Evolutionary conservation across 2,329 filamentous ascomycete genomes (phyloP), one percentile per base, ranked within the genome.

Genomic region (Cytospora piceae): DNA sequence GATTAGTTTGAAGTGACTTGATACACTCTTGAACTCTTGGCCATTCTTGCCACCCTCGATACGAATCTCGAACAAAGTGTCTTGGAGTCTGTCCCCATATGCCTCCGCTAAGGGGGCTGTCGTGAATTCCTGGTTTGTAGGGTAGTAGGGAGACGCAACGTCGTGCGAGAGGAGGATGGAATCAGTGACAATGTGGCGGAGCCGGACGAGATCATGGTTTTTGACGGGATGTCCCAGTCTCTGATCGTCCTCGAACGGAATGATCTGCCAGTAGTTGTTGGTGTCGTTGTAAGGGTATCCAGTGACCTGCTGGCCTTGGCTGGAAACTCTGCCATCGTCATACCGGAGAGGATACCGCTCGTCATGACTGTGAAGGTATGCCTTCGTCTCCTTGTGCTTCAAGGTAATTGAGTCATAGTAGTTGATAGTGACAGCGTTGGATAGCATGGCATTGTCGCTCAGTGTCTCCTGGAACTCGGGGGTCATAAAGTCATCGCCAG

Each of bases 71-170:
- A 99, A 99, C 12, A 97, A 80, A 0, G 94, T 97, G 70, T 99
- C 95, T 70, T 96, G 94, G 74, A 86, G 87, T 52, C 94, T 90
- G 53, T 86, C 83, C 39, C 87, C 90, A 65, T 88, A 83, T 3
- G 91, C 93, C 42, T 94, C 87, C 51, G 92, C 91, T 1, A 85
- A 72, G 15, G 87, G 78, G 8, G 94, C 89, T 17, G 93, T 93
- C 20, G 95, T 98, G 75, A 99, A 99, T 76, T 99, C 95, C 78
- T 99, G 95, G 83, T 99, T 99, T 68, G 95, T 99, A 5, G 95
- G 94, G 77, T 89, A 96, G 81, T 90, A 97, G 32, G 95, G 95
- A 61, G 95, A 99, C 24, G 95, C 95, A 69, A 99, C 95, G 78
- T 99, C 95, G 78, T 99, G 95, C 4, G 94, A 96, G 64, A 99